phyloP scores from a whole-genome alignment of 768 basidiomycete genomes.

The Krasilnikovozyma curviuscula region DNA sequence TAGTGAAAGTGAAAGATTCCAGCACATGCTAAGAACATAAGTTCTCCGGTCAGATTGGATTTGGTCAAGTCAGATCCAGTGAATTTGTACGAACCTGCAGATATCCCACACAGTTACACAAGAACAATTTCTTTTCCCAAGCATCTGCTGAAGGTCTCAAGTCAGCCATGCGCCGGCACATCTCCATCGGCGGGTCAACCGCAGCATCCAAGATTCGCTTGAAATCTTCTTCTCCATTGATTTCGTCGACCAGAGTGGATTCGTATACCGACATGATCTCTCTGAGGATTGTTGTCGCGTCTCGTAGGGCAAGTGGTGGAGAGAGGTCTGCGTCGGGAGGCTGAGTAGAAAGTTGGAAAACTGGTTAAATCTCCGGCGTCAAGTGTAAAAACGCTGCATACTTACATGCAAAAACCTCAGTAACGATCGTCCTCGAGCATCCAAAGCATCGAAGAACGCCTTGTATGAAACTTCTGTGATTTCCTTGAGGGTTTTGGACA shows the following conservation, averaged over 20 bases:
- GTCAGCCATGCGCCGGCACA: constrained; percentile 49
- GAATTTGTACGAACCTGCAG: constrained; percentile 40
- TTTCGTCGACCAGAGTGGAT: constrained; percentile 57
- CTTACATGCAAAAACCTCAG: constrained; percentile 33
- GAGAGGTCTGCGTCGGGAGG: constrained; percentile 43
- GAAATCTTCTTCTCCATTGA: constrained; percentile 36
- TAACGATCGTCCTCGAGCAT: constrained; percentile 51
- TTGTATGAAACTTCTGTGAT: constrained; percentile 62
- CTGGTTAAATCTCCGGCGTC: neutral
- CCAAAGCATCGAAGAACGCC: constrained; percentile 73
- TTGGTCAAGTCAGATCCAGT: too few species aligned
- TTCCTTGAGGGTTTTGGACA: constrained; percentile 58
- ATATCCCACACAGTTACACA: constrained; percentile 69
- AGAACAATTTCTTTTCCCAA: constrained; percentile 70
- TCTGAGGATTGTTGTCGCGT: constrained; percentile 61
- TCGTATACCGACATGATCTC: constrained; percentile 81
- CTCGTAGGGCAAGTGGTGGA: constrained; percentile 59
- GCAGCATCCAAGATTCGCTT: constrained; percentile 60
- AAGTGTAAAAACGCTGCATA: neutral
- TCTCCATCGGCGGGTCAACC: constrained; percentile 62
- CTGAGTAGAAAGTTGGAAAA: constrained; percentile 9
- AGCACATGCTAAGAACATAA: constrained; percentile 18
- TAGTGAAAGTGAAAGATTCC: constrained; percentile 21
- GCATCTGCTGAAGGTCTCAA: constrained; percentile 21
- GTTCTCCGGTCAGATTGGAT: too few species aligned